Evolutionary conservation across 2,329 filamentous ascomycete genomes (phyloP), one percentile per base, ranked within the genome.

Genomic region (Fusarium sp.): DNA sequence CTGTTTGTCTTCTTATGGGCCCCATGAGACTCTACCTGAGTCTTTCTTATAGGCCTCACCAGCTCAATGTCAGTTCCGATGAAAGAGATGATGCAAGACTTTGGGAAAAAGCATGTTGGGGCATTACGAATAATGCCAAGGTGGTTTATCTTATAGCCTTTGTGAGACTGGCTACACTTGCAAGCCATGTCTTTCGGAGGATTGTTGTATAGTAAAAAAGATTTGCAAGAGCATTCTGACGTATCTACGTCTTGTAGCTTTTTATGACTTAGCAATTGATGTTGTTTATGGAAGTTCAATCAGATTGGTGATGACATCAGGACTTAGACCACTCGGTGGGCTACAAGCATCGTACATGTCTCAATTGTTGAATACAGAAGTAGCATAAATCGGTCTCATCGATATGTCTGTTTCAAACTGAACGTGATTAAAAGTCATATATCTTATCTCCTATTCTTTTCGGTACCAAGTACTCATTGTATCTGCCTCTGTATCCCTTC

Each of bases 181-280:
- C 44, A 68, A 27, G 44, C 43, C 43, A 71, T 63, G 24, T 47
- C 68, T 60, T 43, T 32, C 51, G 22, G 18, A 59, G 63, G 67
- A 64, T 60, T 71, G 59, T 70, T 70, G 68, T 70, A 71, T 70
- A 70, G 55, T 71, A 71, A 70, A 51, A 67, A 67, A 45, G 58
- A 64, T 59, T 68, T 56, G 63, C 58, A 44, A 59, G 46, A 64
- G 63, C 54, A 43, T 50, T 29, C 22, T 46, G 53, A 40, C 47
- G 58, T 47, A 45, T 64, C 43, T 60, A 32, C 40, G 63, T 68
- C 67, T 42, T 59, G 56, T 44, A 71, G 49, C 46, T 64, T 68
- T 38, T 68, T 53, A 71, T 44, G 68, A 67, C 57, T 58, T 64
- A 42, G 49, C 68, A 71, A 71, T 71, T 68, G 68, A 70, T 68